Base-by-base conservation (phyloP, 805 yeast species). In the Lipomyces kockii region DNA sequence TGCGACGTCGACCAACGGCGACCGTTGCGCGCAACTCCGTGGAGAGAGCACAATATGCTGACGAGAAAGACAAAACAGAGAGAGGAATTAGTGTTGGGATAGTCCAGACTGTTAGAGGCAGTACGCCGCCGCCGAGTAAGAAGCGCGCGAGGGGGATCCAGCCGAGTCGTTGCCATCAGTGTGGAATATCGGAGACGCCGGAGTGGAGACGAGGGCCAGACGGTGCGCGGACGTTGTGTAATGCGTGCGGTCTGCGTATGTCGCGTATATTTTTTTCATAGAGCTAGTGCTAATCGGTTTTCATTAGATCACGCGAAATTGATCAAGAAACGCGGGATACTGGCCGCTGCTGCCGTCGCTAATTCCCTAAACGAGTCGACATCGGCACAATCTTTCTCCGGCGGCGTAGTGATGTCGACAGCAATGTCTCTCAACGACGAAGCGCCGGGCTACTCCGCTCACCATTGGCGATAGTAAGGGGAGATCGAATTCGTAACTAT, bases 201-300 rank as follows among this genome's bases (percentile, higher is more conserved):
- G 95, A 90, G 76, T 90, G 97, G 96, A 80, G 96, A 63, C 83
- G 89, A 58, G 95, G 95, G 0, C 95, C 97, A 1, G 84, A 84
- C 63, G 96, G 95, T 2, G 85, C 86, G 14, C 80, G 92, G 52
- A 88, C 92, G 0, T 78, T 90, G 61, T 90, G 96, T 78, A 91
- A 90, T 76, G 95, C 95, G 0, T 90, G 97, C 76, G 97, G 97
- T 0, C 78, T 90, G 53, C 74, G 71, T 68, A 58, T 32, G 71
- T 61, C 43, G 17, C 14, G 22, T 29, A 34, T 52, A 2, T 29
- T 51, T 52, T 35, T 12, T 37, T 17, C 4, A 5, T 29, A 4
- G 27, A 17, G 22, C 3, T 9, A 8, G 3, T 34, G 9, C n/a
- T 29, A 32, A n/a, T 14, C 35, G 8, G 3, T 25, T 17, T 2